phyloP scores from a whole-genome alignment of 352 stramenopile species.

The Hyaloperonospora arabidopsidis region DNA sequence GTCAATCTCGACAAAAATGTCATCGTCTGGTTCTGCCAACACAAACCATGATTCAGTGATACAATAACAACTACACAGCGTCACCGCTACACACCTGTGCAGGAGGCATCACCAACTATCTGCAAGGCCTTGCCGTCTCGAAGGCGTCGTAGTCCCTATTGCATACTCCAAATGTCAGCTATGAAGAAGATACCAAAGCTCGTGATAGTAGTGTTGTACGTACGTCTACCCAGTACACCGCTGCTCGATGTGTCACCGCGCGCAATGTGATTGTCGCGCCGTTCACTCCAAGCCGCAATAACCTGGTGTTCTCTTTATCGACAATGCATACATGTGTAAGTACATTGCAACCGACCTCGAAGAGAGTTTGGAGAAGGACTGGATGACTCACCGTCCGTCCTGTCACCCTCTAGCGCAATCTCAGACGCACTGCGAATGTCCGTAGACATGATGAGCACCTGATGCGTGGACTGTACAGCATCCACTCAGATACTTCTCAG shows the following conservation, averaged over 20 bases:
- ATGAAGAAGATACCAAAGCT: background rate
- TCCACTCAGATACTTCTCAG: constrained; percentile 1
- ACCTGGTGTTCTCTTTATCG: constrained; percentile 26
- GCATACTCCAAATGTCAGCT: constrained; percentile 3
- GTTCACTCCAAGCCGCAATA: constrained; percentile 60
- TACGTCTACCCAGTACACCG: constrained; percentile 66
- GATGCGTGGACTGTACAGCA: constrained; percentile 43
- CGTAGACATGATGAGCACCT: constrained; percentile 65
- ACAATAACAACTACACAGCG: background rate
- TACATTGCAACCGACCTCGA: background rate
- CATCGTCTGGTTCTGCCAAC: constrained; percentile 54
- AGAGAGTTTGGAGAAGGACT: background rate
- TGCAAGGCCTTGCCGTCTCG: constrained; percentile 37
- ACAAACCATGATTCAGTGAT: constrained; percentile 1
- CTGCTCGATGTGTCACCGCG: constrained; percentile 55
- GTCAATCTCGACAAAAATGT: constrained; percentile 71
- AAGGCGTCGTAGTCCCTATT: constrained; percentile 44
- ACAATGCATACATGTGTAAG: constrained; percentile 5
- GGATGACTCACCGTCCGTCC: constrained; percentile 9
- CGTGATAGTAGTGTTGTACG: constrained; percentile 1
- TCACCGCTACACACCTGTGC: constrained; percentile 26
- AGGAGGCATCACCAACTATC: constrained; percentile 37
- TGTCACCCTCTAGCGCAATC: constrained; percentile 40
- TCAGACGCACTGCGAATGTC: constrained; percentile 56
- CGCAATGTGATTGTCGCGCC: constrained; percentile 56